Evolutionary conservation across 495 filamentous ascomycete species (phyloP), one percentile per base, ranked within the genome.

Genomic region (Trichodelitschia bisporula): DNA sequence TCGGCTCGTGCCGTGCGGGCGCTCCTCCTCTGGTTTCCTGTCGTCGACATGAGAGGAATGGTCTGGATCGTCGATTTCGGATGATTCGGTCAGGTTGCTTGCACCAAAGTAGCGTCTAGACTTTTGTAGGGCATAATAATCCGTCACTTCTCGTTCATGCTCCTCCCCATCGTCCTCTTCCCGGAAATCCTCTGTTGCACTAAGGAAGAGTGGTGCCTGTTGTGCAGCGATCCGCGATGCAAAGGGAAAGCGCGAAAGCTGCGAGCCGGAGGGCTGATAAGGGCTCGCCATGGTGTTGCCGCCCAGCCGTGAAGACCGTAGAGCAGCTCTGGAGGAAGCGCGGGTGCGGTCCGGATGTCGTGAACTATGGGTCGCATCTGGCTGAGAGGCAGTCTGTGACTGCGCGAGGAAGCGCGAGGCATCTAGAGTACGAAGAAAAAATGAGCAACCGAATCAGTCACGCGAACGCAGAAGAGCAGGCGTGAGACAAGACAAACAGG

Each of bases 341-440:
- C 20, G 4, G 15, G 15, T 13, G 29, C 29, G 15, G 15, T 21
- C n/a, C n/a, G n/a, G n/a, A n/a, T n/a, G n/a, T n/a, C n/a, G n/a
- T n/a, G 49, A 47, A 34, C 37, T 60, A 64, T 33, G n/a, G 72
- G 15, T 63, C 58, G 38, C 69, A 68, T 30, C 57, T 51, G 49
- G 72, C 58, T 54, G 66, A 72, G 35, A 79, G 54, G 30, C 80
- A 19, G 86, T 90, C 56, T 93, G 83, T 32, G 86, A 95, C 64
- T 97, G 86, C 29, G 86, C 82, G 37, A 97, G 70, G 48, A 97
- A 97, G 30, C 73, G 74, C 32, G 89, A 95, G 41, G 86, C 86
- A 74, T 97, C 86, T 97, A 8, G 18, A 31, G 21, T 24, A n/a
- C 21, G 21, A n/a, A 24, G n/a, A n/a, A 24, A n/a, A 24, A 24